Evolutionary conservation across 2,329 filamentous ascomycete genomes (phyloP).

Genomic region (Myriosclerotinia curreyana): DNA sequence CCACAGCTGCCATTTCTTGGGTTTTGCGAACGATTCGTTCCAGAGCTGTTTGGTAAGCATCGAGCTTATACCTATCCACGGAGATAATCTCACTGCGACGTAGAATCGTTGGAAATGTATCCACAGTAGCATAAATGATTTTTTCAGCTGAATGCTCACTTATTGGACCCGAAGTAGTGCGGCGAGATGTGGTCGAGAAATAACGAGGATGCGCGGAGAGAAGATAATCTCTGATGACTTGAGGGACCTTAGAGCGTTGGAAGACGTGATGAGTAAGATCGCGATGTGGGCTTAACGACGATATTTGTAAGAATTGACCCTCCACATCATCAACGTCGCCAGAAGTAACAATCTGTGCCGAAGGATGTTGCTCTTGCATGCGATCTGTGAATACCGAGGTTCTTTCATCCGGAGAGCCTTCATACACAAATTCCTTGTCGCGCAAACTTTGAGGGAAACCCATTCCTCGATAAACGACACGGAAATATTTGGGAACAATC

Average conservation of each 20-base stretch:
- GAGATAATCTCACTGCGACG: slow-evolving; percentile 80
- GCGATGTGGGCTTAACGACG: slow-evolving; percentile 74
- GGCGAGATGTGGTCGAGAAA: slow-evolving; percentile 74
- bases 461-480: slow-evolving; percentile 82
- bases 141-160: slow-evolving; percentile 80
- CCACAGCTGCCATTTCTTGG: slow-evolving; percentile 72
- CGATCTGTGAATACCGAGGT: slow-evolving; percentile 82
- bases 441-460: slow-evolving; percentile 78
- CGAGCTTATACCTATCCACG: slow-evolving; percentile 59
- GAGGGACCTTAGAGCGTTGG: slow-evolving; percentile 80
- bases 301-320: slow-evolving; percentile 85
- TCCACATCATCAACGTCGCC: slow-evolving; percentile 76
- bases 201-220: slow-evolving; percentile 72
- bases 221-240: slow-evolving; percentile 81
- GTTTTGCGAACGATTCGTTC: slow-evolving; percentile 91
- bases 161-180: slow-evolving; percentile 66
- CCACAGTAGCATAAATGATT: slow-evolving; percentile 75
- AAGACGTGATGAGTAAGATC: slow-evolving; percentile 81
- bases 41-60: slow-evolving; percentile 79
- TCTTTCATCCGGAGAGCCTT: slow-evolving; percentile 74
- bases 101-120: slow-evolving; percentile 87
- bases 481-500: slow-evolving; percentile 81
- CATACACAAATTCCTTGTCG: slow-evolving; percentile 91
- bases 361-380: slow-evolving; percentile 86
- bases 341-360: slow-evolving; percentile 73